Evolutionary conservation across 2,329 filamentous ascomycete species (phyloP), one percentile per base, ranked within the genome.

Genomic region (Thelonectria discophora): DNA sequence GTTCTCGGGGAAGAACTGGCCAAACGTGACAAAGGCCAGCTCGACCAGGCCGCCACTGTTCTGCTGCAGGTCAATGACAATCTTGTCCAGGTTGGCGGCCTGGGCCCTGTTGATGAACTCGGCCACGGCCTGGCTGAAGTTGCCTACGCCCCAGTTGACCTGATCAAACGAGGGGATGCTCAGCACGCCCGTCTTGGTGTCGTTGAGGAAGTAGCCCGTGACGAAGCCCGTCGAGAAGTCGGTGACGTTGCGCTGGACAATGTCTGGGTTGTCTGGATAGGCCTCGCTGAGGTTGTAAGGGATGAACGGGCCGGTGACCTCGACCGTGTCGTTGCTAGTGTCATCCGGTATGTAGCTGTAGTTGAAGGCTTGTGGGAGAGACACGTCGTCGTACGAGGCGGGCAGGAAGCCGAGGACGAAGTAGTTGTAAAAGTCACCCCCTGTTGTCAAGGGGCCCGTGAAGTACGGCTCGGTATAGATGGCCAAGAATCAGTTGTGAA

Each of bases 91-190:
- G 2, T 50, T 48, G 12, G 39, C 21, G 7, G 8, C 32, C n/a
- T 47, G n/a, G 10, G 55, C 55, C 2, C 42, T 11, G 6, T 2
- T 13, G n/a, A 58, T 58, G 30, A 58, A 58, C 3, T 52, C 17
- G 15, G n/a, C 48, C 6, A 58, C 55, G 15, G 48, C 21, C 3
- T 27, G n/a, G 12, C 37, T 34, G 17, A 58, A 58, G 24, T 46
- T 51, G 47, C 47, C 48, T 13, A 46, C 24, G 17, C 52, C 46
- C 47, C 40, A 43, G 10, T 24, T 27, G 3, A 8, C 5, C 21
- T 52, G 37, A 18, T 52, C 20, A 27, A 58, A 58, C 7, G 39
- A 45, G 8, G 55, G 55, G 13, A 58, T 46, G 43, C 55, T 58
- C 10, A 58, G 18, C 2, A 58, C 55, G 24, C 55, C 48, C 18